Base-by-base conservation (phyloP, 306 rosid genomes). In the Rubus idaeus region DNA sequence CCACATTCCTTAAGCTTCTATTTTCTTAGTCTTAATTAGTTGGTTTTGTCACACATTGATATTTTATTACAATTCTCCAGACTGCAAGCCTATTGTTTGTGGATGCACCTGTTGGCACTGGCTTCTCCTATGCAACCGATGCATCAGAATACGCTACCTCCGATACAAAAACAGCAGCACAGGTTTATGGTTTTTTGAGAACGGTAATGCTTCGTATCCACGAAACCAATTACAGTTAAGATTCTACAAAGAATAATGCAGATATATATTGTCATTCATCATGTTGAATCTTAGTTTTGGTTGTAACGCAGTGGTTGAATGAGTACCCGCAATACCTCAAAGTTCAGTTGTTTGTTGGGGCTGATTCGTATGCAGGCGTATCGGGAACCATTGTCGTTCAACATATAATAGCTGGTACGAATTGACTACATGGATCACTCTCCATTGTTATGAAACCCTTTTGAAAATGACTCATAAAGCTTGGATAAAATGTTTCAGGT, bases 101-200 rank as follows among this genome's bases (percentile, higher is more conserved):
- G 16, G 82, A 78, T 52, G 82, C 77, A 23, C 82, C 82, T 18
- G 77, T 71, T 62, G 82, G 77, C 21, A 49, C 82, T 49, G 82
- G 82, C 21, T 78, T 78, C 82, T 78, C 82, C n/a, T 78, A 71
- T 63, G 65, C 67, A 16, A 79, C 70, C 39, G 20, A 40, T 55
- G 40, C 74, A 8, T 73, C 46, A 2, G 78, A 16, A 1, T 79
- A 65, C n/a, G 21, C 21, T 53, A 68, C 72, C 8, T 41, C 78
- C 0, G 83, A 79, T 60, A 52, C 78, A 63, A 23, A 11, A 73
- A 26, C 77, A 63, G 83, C 68, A 23, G 35, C 23, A 20, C 74
- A 73, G 10, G 68, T 74, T 45, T 44, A 73, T 39, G 14, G 13
- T 8, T 79, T 79, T 42, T 8, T 79, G 13, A 73, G 69, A 68